Evolutionary conservation across 1,284 basidiomycete species (phyloP).

Genomic region (Heterobasidion occidentale): DNA sequence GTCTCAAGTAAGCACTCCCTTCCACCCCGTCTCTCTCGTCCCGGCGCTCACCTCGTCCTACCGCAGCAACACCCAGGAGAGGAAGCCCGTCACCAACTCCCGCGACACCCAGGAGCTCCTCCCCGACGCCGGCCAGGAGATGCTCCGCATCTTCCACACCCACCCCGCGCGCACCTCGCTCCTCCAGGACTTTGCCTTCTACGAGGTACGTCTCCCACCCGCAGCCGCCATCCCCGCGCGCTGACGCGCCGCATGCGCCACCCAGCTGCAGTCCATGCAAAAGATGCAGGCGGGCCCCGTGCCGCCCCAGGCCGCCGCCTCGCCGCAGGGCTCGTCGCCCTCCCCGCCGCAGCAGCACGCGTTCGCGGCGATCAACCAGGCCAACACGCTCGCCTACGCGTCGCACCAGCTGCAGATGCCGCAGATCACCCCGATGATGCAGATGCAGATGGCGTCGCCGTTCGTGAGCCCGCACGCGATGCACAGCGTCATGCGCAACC

Average conservation of each 20-base stretch:
- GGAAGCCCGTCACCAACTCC: constrained; percentile 94
- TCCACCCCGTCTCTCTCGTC: not conserved
- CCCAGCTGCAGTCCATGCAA: constrained; percentile 71
- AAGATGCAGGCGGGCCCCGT: constrained; percentile 44
- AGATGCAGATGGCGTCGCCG: constrained; percentile 54
- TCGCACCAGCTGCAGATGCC: constrained; percentile 47
- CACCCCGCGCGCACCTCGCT: constrained; percentile 88
- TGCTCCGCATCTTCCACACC: constrained; percentile 88
- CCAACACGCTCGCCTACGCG: constrained; percentile 30
- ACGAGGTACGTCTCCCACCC: constrained; percentile 54
- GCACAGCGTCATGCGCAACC: constrained; percentile 75
- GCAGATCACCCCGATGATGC: constrained; percentile 55
- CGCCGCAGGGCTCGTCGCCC: constrained; percentile 28
- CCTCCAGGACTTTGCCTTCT: constrained; percentile 90
- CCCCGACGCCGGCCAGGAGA: constrained; percentile 90
- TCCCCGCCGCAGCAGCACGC: constrained; percentile 26
- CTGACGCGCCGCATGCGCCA: no score
- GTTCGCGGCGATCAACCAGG: constrained; percentile 44
- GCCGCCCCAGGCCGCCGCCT: constrained; percentile 19
- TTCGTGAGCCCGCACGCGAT: constrained; percentile 62
- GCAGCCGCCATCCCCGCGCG: no score
- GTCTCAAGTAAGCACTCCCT: constrained; percentile 54
- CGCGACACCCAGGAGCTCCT: constrained; percentile 89
- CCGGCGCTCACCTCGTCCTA: not conserved
- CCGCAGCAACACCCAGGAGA: constrained; percentile 88